Evolutionary conservation across 108 stramenopile genomes (phyloP), one percentile per base, ranked within the genome.

Genomic region (Pelagomonas calceolata): DNA sequence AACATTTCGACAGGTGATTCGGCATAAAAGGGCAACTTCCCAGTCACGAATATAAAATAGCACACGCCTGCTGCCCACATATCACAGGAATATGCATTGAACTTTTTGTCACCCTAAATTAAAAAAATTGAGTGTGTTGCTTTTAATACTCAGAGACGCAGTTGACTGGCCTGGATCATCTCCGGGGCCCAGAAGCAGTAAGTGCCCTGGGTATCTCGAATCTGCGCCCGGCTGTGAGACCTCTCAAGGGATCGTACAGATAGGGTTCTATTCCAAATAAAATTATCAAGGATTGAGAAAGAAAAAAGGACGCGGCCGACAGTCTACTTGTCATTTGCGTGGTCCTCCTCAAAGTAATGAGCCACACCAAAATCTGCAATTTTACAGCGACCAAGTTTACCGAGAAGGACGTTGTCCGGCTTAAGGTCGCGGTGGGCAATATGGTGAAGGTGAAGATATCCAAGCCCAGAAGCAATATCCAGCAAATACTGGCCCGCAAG

Each of bases 11-110:
- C 71, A 14, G 88, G 88, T 12, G 70, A 36, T 32, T 87, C 78
- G 21, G 85, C 85, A 78, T 86, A 94, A 68, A 94, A 94, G 30
- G 93, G 93, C 29, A 94, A 66, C 51, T 66, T 71, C 15, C 90
- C 91, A 0, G 91, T 88, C 0, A 88, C 85, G 74, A 94, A 94
- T 69, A 94, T 91, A 66, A 84, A 90, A 26, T 92, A 77, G 67
- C 91, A 92, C 34, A 94, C 77, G 33, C 93, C 93, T 14, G 90
- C 91, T 4, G 93, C 91, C 93, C 93, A 94, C 37, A 91, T 73
- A 63, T 94, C 93, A 26, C 51, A 60, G 51, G 21, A 26, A 12
- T 26, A 60, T 26, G 51, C 51, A 26, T 60, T 60, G 51, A 60
- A 60, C 51, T 16, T 26, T 17, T 26, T 26, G 21, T 12, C 51